Evolutionary conservation across 176 grass and related monocot species (phyloP), one percentile per base, ranked within the genome.

Genomic region (Bromus sterilis): DNA sequence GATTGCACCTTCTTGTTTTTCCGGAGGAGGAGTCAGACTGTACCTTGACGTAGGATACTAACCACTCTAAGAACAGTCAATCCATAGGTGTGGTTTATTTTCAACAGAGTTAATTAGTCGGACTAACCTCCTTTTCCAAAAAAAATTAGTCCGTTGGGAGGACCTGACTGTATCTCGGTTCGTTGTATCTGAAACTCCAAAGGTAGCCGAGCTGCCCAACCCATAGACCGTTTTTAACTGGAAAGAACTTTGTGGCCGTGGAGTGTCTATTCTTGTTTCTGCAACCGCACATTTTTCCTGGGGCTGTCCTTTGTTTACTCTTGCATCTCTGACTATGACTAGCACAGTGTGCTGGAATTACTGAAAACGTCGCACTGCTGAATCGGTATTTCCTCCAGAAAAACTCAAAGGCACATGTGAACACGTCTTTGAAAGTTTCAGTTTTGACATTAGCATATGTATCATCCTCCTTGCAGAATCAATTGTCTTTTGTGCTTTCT

Each of bases 91-190:
- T 5, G 23, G 12, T 16, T 68, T 9, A 2, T 70, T 76, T 56
- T 59, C 24, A 40, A 61, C 41, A 20, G 31, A 35, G 64, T 29
- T 46, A 71, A 46, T 29, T n/a, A n/a, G n/a, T n/a, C n/a, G n/a
- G n/a, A n/a, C n/a, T n/a, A n/a, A n/a, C n/a, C n/a, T n/a, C n/a
- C n/a, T n/a, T n/a, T n/a, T n/a, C n/a, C n/a, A n/a, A n/a, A n/a
- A n/a, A n/a, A n/a, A 21, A 51, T 1, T 31, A 59, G 75, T 89
- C 87, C 70, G 69, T 76, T 13, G 51, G 30, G 1, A 57, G 29
- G 59, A 68, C 60, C 37, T 6, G 48, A 20, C 48, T 67, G 75
- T 63, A 82, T 60, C 78, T 77, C 28, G 30, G 85, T 82, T 71
- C 64, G 55, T 35, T 81, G 70, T 36, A 81, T 67, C 61, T 75